Conservation (phyloP, 2,329 filamentous ascomycete species). For the Diplodia corticola region DNA sequence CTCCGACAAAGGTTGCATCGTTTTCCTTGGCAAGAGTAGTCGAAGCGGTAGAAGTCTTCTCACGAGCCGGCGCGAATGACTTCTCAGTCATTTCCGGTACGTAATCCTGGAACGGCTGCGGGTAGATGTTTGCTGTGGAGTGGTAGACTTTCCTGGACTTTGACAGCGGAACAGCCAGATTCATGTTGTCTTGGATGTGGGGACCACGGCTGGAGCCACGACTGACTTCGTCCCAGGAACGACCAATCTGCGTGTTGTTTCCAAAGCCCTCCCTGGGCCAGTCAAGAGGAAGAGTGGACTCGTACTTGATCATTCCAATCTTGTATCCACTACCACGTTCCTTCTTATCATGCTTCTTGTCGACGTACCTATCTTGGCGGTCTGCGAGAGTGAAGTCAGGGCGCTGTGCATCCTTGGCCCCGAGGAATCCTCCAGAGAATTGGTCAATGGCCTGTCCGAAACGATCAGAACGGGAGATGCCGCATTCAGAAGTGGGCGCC, state of each 20-base stretch:
- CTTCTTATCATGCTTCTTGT: background rate
- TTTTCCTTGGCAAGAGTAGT: background rate
- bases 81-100: background rate
- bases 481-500: slow-evolving; percentile 33
- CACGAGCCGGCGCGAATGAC: background rate
- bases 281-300: slow-evolving; percentile 12
- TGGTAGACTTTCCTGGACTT: background rate
- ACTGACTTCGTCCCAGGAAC: slow-evolving; percentile 79
- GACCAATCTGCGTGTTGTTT: slow-evolving; percentile 77
- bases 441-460: slow-evolving; percentile 41
- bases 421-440: slow-evolving; percentile 46
- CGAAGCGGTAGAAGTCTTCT: background rate
- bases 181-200: background rate
- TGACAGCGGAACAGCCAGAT: slow-evolving; percentile 15
- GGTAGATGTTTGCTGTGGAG: slow-evolving; percentile 17
- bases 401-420: slow-evolving; percentile 33
- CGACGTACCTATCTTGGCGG: background rate
- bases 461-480: slow-evolving; percentile 38
- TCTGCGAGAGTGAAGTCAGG: slow-evolving; percentile 28
- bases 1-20: background rate
- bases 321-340: background rate
- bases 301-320: slow-evolving; percentile 9
- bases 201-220: background rate
- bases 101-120: slow-evolving; percentile 5
- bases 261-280: slow-evolving; percentile 15